Percentiles rank a stretch among this genome's conserved stretches.
These are phyloP conservation scores for Cercospora zeina DNA, from an alignment of 2,329 filamentous ascomycete species.

Conservation along the genomic window DNA sequence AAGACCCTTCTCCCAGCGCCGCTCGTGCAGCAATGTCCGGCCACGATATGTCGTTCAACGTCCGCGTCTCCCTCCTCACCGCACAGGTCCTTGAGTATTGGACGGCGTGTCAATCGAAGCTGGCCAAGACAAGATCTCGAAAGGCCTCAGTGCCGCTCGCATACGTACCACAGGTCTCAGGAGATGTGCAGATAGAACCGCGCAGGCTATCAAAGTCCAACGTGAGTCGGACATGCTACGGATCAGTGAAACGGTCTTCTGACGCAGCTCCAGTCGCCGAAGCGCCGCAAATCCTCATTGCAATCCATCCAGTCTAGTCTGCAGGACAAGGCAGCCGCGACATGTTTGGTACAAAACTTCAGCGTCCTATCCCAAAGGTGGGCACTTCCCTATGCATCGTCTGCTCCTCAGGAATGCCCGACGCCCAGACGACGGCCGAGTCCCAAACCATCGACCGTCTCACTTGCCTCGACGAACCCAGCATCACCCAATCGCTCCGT, in stretches of 20 bases:
- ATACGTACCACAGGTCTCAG: slow-evolving; percentile 14
- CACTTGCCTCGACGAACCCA: slow-evolving; percentile 2
- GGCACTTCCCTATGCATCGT: background rate
- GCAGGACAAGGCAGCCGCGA: slow-evolving; percentile 24
- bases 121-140: slow-evolving; percentile 12
- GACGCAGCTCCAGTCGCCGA: background rate
- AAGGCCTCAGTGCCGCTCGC: slow-evolving; percentile 19
- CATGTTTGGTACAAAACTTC: slow-evolving; percentile 24
- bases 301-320: slow-evolving; percentile 13
- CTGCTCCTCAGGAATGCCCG: background rate
- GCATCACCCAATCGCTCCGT: slow-evolving; percentile 3
- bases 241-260: background rate
- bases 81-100: slow-evolving; percentile 22
- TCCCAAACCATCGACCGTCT: slow-evolving; percentile 12
- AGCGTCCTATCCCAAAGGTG: slow-evolving; percentile 27
- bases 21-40: slow-evolving; percentile 15
- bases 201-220: slow-evolving; percentile 3
- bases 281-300: slow-evolving; percentile 15
- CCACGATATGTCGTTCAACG: slow-evolving; percentile 24
- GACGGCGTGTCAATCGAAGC: slow-evolving; percentile 18
- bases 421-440: slow-evolving; percentile 7
- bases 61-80: slow-evolving; percentile 23
- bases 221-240: background rate
- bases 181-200: slow-evolving; percentile 10
- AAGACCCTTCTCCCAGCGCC: background rate